These are phyloP conservation scores for Leishmania tropica DNA, from an alignment of 208 protist species.

Conservation along the genomic window DNA sequence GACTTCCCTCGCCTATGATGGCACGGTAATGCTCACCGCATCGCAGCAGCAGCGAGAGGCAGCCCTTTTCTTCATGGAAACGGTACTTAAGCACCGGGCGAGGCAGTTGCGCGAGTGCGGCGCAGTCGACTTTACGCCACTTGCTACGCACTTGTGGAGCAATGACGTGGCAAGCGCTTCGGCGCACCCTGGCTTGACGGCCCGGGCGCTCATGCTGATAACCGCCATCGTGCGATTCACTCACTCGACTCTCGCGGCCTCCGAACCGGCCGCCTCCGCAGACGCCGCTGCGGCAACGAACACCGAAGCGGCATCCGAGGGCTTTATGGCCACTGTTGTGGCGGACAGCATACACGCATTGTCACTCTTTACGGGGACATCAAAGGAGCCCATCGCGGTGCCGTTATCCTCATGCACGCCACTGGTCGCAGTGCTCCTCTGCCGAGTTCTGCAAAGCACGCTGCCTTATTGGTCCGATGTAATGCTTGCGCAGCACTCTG, in stretches of 20 bases:
- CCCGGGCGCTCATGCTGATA: constrained; percentile 53
- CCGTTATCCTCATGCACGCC: constrained; percentile 42
- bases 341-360: constrained; percentile 10
- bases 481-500: constrained; percentile 22
- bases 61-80: constrained; percentile 55
- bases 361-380: constrained; percentile 6
- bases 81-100: constrained; percentile 33
- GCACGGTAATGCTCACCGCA: not conserved
- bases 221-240: constrained; percentile 34
- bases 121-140: constrained; percentile 34
- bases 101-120: constrained; percentile 33
- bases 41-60: constrained; percentile 45
- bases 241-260: not conserved
- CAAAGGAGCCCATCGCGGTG: constrained; percentile 1
- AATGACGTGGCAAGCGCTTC: constrained; percentile 28
- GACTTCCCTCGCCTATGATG: not conserved
- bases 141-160: constrained; percentile 40
- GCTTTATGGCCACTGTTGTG: constrained; percentile 4
- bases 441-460: constrained; percentile 24
- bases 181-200: constrained; percentile 29
- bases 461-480: constrained; percentile 14
- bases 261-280: not conserved
- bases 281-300: not conserved
- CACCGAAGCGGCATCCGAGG: not conserved
- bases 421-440: constrained; percentile 32